Base-by-base conservation (phyloP, 768 basidiomycete species). In the Podaxis pistillaris region DNA sequence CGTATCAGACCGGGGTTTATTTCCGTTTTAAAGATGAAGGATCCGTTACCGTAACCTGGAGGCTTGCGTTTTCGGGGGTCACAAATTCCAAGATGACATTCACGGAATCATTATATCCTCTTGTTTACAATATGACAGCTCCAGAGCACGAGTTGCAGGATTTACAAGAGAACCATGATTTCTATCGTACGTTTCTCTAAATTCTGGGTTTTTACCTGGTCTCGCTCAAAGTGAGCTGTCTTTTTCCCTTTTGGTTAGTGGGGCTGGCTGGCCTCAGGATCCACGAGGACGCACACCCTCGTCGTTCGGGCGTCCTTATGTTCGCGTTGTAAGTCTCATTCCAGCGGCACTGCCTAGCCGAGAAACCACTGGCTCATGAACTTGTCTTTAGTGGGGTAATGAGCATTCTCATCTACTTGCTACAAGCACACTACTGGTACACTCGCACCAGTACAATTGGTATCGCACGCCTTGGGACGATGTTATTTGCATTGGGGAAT, bases 391-490 rank as follows among this genome's bases (percentile, higher is more conserved):
- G 74, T 5, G 2, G 41, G 2, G 44, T 55, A 2, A 38, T 72
- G 17, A 24, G 49, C 24, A 17, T 58, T 13, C 3, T 67, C 17
- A 36, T 49, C 4, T 46, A 49, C 8, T 1, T 68, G 19, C 60
- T 76, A 2, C 60, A 68, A 8, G 41, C 70, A 52, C 60, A 69
- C 52, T 78, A 78, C 56, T 78, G 76, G 75, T 76, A 67, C 58
- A 72, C 73, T 0, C 70, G 73, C 17, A 68, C 62, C 30, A 73
- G 76, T 0, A 77, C 73, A 1, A 69, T 71, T 13, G 71, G 71
- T 1, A 73, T 79, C 57, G 75, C 74, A 24, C 66, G 69, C 12
- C n/a, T 63, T 0, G 73, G 73, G 15, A 70, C 65, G 2, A 28
- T 65, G 19, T 63, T 75, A 2, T 17, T 72, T 0, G 70, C 69